Base-by-base conservation (phyloP, 2,329 filamentous ascomycete genomes). In the Diatrype stigma region DNA sequence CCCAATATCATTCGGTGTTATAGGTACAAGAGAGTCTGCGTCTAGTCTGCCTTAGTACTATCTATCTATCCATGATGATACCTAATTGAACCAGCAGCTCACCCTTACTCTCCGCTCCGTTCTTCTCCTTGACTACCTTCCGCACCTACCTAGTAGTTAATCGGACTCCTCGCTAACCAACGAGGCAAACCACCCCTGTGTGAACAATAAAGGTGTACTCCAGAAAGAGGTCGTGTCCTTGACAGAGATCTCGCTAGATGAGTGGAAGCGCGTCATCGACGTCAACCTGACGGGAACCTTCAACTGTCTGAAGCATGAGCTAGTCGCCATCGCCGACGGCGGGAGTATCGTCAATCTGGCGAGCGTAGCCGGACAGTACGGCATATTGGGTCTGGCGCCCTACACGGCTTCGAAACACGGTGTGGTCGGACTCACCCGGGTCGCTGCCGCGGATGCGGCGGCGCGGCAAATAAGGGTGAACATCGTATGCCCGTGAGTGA, bases 211-310 rank as follows among this genome's bases (percentile, higher is more conserved):
- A 58, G 56, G 56, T 32, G 56, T 56, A 45, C 32, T 56, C 35
- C 52, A 51, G 19, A 45, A 28, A 10, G 49, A 58, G 17, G 38
- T 40, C 0, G 46, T 46, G 3, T 45, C 46, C 6, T 50, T 65
- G 38, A 54, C 57, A 2, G 59, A 67, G 16, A 53, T 71, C 19
- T 63, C 63, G 0, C 68, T 74, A 19, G 65, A 71, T 1, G 66
- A 72, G 21, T 79, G 72, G 73, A 67, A 73, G 38, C 62, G 62
- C 26, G 63, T 73, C 16, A 60, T 78, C 48, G 57, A 61, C 2
- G 71, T 79, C 10, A 79, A 80, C 56, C 52, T 72, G 7, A 69
- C 61, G 7, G 78, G 79, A 5, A 63, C 75, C 26, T 76, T 80
- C 63, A 73, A 78, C 46, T 79, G 75, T 51, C 53, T 82, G 51